A percentile compares a stretch with the other conserved stretches of the same genome.
These are phyloP conservation scores for Verticillium albo-atrum DNA, from an alignment of 2,329 filamentous ascomycete species.

Conservation along the genomic window DNA sequence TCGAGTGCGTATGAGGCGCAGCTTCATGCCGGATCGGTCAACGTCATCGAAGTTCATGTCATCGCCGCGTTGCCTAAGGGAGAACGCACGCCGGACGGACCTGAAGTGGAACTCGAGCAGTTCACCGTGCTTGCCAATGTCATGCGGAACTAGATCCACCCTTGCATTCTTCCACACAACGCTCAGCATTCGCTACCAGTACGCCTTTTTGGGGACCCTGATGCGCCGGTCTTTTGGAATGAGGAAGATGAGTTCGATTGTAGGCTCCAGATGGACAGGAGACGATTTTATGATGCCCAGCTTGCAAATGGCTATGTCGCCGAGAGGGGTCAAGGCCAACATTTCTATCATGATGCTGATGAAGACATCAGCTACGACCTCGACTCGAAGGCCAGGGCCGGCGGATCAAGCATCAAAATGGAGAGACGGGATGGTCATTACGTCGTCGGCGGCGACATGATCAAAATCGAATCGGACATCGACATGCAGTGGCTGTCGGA, in stretches of 20 bases:
- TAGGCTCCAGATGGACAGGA: background rate
- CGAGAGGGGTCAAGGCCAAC: background rate
- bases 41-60: slow-evolving; percentile 73
- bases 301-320: background rate
- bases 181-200: background rate
- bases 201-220: background rate
- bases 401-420: too few relatives aligned
- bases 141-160: slow-evolving; percentile 35
- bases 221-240: background rate
- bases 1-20: slow-evolving; percentile 72
- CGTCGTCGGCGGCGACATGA: background rate
- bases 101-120: slow-evolving; percentile 72
- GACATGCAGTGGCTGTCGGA: too few relatives aligned
- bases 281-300: background rate
- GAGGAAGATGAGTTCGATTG: background rate
- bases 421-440: too few relatives aligned
- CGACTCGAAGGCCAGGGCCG: background rate
- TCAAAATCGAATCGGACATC: background rate
- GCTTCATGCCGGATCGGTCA: slow-evolving; percentile 63
- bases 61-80: slow-evolving; percentile 64
- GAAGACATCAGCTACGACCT: background rate
- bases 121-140: slow-evolving; percentile 73
- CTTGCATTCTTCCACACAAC: background rate
- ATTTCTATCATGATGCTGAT: background rate
- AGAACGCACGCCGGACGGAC: slow-evolving; percentile 50